These are phyloP conservation scores for Acacia melanoxylon DNA, from an alignment of 306 rosid species.

Conservation along the genomic window DNA sequence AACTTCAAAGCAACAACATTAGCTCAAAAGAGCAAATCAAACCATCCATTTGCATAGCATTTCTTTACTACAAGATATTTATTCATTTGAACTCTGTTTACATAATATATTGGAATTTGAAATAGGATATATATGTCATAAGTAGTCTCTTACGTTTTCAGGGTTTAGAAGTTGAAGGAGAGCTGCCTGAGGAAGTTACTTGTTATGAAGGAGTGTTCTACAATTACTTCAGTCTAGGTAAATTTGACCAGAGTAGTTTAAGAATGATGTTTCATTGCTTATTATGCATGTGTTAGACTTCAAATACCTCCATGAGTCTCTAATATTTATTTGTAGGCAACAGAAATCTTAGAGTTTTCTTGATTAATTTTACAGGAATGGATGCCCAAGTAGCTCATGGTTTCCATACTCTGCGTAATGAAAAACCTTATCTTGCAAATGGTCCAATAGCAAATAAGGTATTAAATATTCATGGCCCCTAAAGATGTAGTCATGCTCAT, in stretches of 20 bases:
- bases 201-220: slow-evolving; percentile 90
- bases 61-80: not conserved
- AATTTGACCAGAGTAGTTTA: slow-evolving; percentile 21
- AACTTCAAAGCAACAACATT: not conserved
- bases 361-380: slow-evolving; percentile 72
- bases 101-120: slow-evolving; percentile 2
- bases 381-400: slow-evolving; percentile 99
- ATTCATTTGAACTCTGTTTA: slow-evolving; percentile 3
- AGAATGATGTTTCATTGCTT: slow-evolving; percentile 15
- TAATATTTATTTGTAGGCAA: slow-evolving; percentile 11
- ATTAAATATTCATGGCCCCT: not conserved
- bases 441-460: slow-evolving; percentile 97
- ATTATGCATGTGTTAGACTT: slow-evolving; percentile 19
- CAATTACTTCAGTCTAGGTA: slow-evolving; percentile 97
- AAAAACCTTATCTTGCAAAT: slow-evolving; percentile 88
- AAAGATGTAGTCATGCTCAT: slow-evolving; percentile 6
- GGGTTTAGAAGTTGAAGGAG: slow-evolving; percentile 76
- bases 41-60: not conserved
- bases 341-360: slow-evolving; percentile 13
- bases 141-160: slow-evolving; percentile 41
- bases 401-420: slow-evolving; percentile 87
- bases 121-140: slow-evolving; percentile 16
- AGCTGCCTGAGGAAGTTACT: slow-evolving; percentile 59
- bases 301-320: slow-evolving; percentile 1
- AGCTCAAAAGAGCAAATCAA: not conserved